Evolutionary conservation across 352 stramenopile species (phyloP), one percentile per base, ranked within the genome.

Genomic region (Blastocystis sp.): DNA sequence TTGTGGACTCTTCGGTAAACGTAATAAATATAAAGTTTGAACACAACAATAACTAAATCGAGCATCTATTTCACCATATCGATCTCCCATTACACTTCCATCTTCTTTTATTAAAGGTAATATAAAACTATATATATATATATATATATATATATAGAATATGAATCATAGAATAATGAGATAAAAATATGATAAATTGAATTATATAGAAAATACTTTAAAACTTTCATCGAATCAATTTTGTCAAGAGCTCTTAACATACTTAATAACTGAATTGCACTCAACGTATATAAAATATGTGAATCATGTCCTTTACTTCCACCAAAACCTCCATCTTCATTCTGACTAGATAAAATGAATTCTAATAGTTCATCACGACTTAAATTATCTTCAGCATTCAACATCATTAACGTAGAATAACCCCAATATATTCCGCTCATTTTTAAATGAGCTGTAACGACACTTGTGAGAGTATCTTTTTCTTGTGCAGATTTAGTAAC

Each of bases 381-480:
- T 64, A 88, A 83, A n/a, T 77, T 70, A 35, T 89, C 70, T 32
- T 89, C 79, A 46, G 28, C 73, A 70, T 41, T 83, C 74, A 97
- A 73, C 21, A 97, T 69, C 49, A 83, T 83, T 71, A 96, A 77
- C 37, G 86, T 81, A 2, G 83, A 84, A 32, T 96, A 75, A 19
- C 82, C 89, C 91, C 91, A 98, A 73, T 97, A 98, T 23, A 96
- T 84, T 43, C 88, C 91, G 52, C 80, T 93, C 75, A 97, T 80
- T 39, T 86, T 80, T 64, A 97, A 81, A 72, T 97, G 87, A 70
- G 95, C 85, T 36, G 83, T 94, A 58, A 94, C 82, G 64, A 62
- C 52, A 23, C 39, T 42, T 39, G 52, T 31, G 27, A 72, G 46
- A 3, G 65, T 71, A 37, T 70, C 52, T 27, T 57, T 59, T 27